Conservation (phyloP, 495 filamentous ascomycete species). For the Penicillium coffeae region DNA sequence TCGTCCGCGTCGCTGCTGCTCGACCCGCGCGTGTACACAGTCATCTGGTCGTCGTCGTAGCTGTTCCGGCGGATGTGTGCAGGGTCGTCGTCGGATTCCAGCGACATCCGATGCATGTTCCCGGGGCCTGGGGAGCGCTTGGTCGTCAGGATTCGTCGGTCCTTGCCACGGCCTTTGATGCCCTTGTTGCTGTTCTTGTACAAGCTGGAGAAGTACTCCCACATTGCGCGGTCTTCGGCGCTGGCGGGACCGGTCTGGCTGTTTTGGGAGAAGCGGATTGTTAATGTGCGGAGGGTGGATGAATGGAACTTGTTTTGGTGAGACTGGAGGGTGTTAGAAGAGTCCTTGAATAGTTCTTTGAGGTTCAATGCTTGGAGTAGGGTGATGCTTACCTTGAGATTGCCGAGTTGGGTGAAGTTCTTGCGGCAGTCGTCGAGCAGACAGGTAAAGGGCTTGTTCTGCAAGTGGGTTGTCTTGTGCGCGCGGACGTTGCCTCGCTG, state of each 20-base stretch:
- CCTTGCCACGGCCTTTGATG: slow-evolving; percentile 88
- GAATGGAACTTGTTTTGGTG: slow-evolving; percentile 94
- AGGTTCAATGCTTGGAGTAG: neutral
- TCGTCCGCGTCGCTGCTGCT: slow-evolving; percentile 36
- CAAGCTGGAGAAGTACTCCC: slow-evolving; percentile 78
- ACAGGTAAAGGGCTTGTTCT: slow-evolving; percentile 76
- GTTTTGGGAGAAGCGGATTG: slow-evolving; percentile 65
- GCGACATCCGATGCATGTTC: slow-evolving; percentile 16
- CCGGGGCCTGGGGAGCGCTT: slow-evolving; percentile 17
- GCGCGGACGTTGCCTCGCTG: slow-evolving; percentile 85
- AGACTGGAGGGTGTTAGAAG: slow-evolving; percentile 49
- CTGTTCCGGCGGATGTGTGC: slow-evolving; percentile 21
- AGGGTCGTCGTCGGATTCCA: slow-evolving; percentile 25
- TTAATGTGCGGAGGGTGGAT: slow-evolving; percentile 66
- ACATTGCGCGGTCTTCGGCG: slow-evolving; percentile 69
- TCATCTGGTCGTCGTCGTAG: slow-evolving; percentile 26
- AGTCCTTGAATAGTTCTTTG: too few relatives aligned
- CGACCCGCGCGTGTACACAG: slow-evolving; percentile 30
- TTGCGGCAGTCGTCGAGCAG: slow-evolving; percentile 78
- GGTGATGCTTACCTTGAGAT: slow-evolving; percentile 64
- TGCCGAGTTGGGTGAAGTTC: slow-evolving; percentile 83
- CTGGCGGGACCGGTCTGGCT: slow-evolving; percentile 58
- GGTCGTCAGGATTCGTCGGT: slow-evolving; percentile 51
- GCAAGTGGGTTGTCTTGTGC: slow-evolving; percentile 76
- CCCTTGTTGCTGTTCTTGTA: slow-evolving; percentile 96